Evolutionary conservation across 192 early-diverging fungal genomes (phyloP), one percentile per base, ranked within the genome.

Genomic region (Dimargaris verticillata): DNA sequence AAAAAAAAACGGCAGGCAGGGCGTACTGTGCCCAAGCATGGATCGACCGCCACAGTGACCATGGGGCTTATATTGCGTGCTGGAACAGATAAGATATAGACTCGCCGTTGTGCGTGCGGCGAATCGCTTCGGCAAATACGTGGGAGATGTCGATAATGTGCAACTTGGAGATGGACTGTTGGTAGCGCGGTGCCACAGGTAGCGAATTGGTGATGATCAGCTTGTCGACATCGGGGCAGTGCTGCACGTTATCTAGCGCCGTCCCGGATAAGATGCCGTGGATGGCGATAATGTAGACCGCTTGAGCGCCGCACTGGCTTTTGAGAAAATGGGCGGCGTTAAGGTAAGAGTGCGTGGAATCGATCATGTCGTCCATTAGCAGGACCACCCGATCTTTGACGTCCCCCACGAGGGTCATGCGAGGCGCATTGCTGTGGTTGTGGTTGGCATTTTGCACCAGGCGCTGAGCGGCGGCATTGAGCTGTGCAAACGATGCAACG

Each of bases 351-450:
- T 84, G 80, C 60, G 87, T 82, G 24, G 80, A 79, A 65, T 98
- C 93, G 64, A 96, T 91, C 71, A 93, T 89, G 67, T 99, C 93
- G 77, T 99, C 93, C 81, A 94, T 83, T 63, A 99, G 80, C 65
- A 99, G 86, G 61, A 84, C 88, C 29, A 85, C 78, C 64, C 86
- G 87, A 57, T 79, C 83, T 57, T 80, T 74, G 60, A 96, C 94
- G 68, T 97, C 86, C 49, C 94, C 96, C 10, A 97, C 92, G 18
- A 99, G 82, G 38, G 87, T 84, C 77, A 92, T 87, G 20, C 77
- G 72, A 18, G 82, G 73, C 17, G 59, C 68, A 11, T 73, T 76
- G 50, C 61, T 67, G 43, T 68, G 65, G 28, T 17, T 52, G 64
- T 61, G 42, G 38, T 53, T 60, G 13, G 61, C 53, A 22, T 55